phyloP scores from a whole-genome alignment of 1,284 basidiomycete species.

The Irpex sp. region DNA sequence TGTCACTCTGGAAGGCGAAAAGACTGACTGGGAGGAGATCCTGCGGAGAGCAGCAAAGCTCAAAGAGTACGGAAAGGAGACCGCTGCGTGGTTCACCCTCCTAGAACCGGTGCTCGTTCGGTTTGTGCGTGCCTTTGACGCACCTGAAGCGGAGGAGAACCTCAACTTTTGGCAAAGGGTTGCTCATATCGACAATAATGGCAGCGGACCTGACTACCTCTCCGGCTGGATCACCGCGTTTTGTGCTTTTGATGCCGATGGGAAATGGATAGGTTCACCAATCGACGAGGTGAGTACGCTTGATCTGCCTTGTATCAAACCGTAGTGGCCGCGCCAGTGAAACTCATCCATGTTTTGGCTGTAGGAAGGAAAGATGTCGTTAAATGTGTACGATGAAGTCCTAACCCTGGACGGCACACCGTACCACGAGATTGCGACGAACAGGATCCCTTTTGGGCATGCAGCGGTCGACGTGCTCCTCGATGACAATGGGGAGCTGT shows the following conservation, averaged over 20 bases:
- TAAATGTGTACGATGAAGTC: background rate
- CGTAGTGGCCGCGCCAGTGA: too few species aligned
- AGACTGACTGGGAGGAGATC: slow-evolving; percentile 27
- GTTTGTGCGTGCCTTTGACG: slow-evolving; percentile 32
- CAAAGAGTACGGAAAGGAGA: slow-evolving; percentile 29
- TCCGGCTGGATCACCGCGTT: background rate
- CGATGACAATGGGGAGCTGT: background rate
- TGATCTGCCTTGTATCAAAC: too few species aligned
- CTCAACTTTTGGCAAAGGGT: slow-evolving; percentile 33
- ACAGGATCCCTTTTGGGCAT: background rate
- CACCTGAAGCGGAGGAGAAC: slow-evolving; percentile 15
- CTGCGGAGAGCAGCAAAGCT: slow-evolving; percentile 11
- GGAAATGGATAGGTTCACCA: background rate
- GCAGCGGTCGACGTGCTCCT: background rate
- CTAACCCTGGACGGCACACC: background rate
- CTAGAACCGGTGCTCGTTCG: slow-evolving; percentile 30
- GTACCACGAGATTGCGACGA: background rate
- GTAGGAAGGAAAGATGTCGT: background rate
- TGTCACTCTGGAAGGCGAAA: slow-evolving; percentile 39
- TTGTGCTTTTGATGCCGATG: background rate
- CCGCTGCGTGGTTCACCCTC: slow-evolving; percentile 28
- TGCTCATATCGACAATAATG: slow-evolving; percentile 5
- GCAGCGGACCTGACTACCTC: background rate
- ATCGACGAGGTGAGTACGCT: background rate
- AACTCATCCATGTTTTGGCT: too few species aligned